A percentile compares a stretch with the other conserved stretches of the same genome.
Conservation (phyloP, 2,329 filamentous ascomycete genomes). For the Penicillium sp. region DNA sequence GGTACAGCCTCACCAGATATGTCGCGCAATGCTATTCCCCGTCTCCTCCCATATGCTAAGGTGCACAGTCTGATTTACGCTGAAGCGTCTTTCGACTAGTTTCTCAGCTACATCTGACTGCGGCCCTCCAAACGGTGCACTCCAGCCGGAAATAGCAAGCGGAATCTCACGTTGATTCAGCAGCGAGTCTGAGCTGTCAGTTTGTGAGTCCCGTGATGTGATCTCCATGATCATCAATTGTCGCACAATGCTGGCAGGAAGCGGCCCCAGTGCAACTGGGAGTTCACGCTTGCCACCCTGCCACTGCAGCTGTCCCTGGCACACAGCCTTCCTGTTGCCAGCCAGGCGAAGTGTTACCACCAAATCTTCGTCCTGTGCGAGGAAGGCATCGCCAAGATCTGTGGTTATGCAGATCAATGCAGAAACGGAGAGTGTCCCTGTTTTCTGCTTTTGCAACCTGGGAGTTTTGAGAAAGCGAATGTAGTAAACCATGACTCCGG, state of each 20-base stretch:
- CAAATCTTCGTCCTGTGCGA: constrained; percentile 49
- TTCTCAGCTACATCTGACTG: constrained; percentile 52
- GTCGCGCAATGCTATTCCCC: constrained; percentile 73
- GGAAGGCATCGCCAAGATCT: constrained; percentile 70
- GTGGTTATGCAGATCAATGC: constrained; percentile 68
- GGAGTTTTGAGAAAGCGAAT: constrained; percentile 72
- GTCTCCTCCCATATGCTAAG: constrained; percentile 70
- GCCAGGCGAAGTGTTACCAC: constrained; percentile 30
- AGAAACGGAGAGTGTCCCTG: constrained; percentile 49
- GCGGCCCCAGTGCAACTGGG: constrained; percentile 37
- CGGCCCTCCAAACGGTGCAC: constrained; percentile 48
- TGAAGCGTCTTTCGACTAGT: constrained; percentile 61
- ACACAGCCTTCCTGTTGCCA: constrained; percentile 24
- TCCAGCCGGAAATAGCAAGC: constrained; percentile 64
- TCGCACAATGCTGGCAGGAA: constrained; percentile 32
- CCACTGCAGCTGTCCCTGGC: constrained; percentile 36
- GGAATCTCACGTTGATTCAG: constrained; percentile 36
- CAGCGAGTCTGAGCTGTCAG: constrained; percentile 25
- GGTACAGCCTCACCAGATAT: constrained; percentile 63
- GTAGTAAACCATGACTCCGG: constrained; percentile 59
- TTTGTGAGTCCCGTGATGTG: constrained; percentile 12
- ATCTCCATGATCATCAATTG: constrained; percentile 35
- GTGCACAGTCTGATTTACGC: constrained; percentile 43
- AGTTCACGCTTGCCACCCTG: constrained; percentile 41
- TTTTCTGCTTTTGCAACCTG: constrained; percentile 48